Conservation (phyloP, 345 rosid genomes). For the Mallotus nudiflorus region DNA sequence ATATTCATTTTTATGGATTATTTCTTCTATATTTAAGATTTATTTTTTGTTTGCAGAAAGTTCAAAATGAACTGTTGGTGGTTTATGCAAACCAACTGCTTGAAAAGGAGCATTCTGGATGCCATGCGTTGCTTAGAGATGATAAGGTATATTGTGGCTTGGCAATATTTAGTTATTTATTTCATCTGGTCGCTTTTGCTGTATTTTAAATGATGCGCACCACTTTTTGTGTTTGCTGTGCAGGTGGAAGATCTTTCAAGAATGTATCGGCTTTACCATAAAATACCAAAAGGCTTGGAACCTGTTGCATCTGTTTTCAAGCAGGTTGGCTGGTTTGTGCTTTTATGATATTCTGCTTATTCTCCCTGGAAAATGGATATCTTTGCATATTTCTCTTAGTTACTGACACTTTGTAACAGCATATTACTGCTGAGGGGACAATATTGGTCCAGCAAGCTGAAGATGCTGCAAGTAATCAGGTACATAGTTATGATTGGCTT, state of each 20-base stretch:
- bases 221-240: too few relatives aligned
- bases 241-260: constrained; percentile 95
- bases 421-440: constrained; percentile 84
- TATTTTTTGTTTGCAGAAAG: constrained; percentile 60
- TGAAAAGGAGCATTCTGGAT: constrained; percentile 93
- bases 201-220: background rate
- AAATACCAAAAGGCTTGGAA: constrained; percentile 72
- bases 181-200: background rate
- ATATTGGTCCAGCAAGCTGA: constrained; percentile 90
- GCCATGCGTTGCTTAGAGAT: constrained; percentile 80
- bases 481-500: constrained; percentile 10
- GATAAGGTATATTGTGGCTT: constrained; percentile 59
- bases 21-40: background rate
- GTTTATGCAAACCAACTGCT: constrained; percentile 62
- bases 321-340: constrained; percentile 53
- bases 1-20: too few relatives aligned
- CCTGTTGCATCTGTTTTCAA: constrained; percentile 83
- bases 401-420: constrained; percentile 45
- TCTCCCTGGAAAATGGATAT: background rate
- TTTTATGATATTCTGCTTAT: constrained; percentile 19
- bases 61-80: constrained; percentile 80
- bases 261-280: constrained; percentile 88
- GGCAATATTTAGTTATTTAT: background rate
- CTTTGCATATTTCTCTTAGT: constrained; percentile 1
- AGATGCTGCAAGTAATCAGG: constrained; percentile 85